phyloP scores from a whole-genome alignment of 192 early-diverging fungal genomes.

The Coemansia sp. region DNA sequence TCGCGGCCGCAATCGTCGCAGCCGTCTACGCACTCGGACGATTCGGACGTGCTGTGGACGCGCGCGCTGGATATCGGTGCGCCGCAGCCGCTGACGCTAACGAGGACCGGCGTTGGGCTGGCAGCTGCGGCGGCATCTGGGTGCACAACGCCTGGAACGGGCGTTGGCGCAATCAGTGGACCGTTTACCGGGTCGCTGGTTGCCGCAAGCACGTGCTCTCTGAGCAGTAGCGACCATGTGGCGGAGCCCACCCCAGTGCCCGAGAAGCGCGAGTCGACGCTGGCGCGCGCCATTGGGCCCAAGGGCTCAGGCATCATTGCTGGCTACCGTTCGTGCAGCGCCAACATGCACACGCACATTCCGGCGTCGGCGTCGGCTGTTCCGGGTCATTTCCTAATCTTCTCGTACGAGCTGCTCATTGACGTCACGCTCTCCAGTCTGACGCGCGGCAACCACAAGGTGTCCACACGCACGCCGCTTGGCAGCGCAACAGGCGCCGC shows the following conservation, averaged over 20 bases:
- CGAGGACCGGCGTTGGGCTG: conserved; percentile 25
- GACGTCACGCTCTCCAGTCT: conserved; percentile 41
- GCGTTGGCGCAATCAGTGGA: not conserved
- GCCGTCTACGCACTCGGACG: conserved; percentile 32
- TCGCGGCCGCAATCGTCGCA: conserved; percentile 43
- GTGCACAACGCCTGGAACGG: not conserved
- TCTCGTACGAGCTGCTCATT: conserved; percentile 50
- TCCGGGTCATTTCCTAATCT: conserved; percentile 43
- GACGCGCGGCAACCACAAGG: conserved; percentile 30
- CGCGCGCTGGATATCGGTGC: conserved; percentile 34
- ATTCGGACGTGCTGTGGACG: conserved; percentile 50
- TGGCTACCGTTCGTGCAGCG: conserved; percentile 37
- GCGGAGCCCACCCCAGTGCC: not conserved
- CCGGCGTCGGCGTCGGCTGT: conserved; percentile 30
- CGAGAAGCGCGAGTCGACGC: conserved; percentile 18
- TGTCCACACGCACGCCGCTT: conserved; percentile 40
- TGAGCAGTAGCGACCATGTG: not conserved
- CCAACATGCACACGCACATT: conserved; percentile 45
- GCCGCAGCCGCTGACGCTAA: conserved; percentile 32
- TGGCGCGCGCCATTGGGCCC: conserved; percentile 18
- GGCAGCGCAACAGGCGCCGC: conserved; percentile 17
- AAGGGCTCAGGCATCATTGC: conserved; percentile 27
- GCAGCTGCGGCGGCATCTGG: conserved; percentile 13
- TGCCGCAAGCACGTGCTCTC: not conserved
- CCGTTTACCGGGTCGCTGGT: conserved; percentile 2